Evolutionary conservation across 371 early-diverging fungal genomes (phyloP), one percentile per base, ranked within the genome.

Genomic region (Basidiobolus heterosporus): DNA sequence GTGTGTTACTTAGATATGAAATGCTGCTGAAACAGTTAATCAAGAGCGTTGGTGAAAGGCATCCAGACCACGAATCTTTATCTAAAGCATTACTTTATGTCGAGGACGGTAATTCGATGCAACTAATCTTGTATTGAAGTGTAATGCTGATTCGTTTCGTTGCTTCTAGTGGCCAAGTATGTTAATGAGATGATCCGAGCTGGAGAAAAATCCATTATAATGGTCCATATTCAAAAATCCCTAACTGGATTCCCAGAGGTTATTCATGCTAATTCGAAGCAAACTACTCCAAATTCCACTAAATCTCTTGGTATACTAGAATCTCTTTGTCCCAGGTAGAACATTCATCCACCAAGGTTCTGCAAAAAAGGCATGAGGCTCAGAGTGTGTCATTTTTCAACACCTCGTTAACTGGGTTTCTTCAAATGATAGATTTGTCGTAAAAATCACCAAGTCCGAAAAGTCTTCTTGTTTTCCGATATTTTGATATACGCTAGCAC

Each of bases 181-280:
- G 78, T 83, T 40, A 80, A 85, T 55, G 85, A 82, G 48, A 78
- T 64, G 35, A 75, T 85, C 36, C 70, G 76, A 18, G 69, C 79
- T 48, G 81, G 82, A 51, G 83, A 82, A 50, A 77, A 74, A 74
- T 60, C 70, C 49, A 61, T 61, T 21, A 62, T 74, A 45, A 80
- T 85, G 57, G 41, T 85, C 0, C 64, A 71, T 3, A 66, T 85
- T 19, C 85, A 83, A 55, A 64, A 66, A 42, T 61, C 65, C 40
- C 53, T 85, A 36, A 52, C 65, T 22, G 79, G 72, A 39, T 57
- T 79, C 41, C 48, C 60, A 19, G 70, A 70, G 38, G 60, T 56
- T 44, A 42, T 38, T 37, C 36, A 38, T 21, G 6, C 23, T 24
- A 45, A 22, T 13, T 47, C 14, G 2, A 21, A 23, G 4, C n/a